These are phyloP conservation scores for Pseudogymnoascus sp. DNA, from an alignment of 2,329 filamentous ascomycete species.

Conservation along the genomic window DNA sequence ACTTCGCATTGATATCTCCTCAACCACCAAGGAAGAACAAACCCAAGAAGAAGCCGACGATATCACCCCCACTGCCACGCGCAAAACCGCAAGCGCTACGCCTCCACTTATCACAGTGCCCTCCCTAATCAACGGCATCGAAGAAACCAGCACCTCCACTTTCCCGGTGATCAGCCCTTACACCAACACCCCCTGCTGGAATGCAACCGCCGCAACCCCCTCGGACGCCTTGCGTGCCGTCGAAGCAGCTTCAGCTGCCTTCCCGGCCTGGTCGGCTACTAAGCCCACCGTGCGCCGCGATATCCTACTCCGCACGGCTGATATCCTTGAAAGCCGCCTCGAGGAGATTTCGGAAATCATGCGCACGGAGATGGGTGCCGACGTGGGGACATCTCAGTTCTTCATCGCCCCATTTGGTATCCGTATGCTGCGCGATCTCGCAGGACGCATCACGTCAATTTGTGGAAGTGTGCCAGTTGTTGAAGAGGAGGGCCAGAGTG, in stretches of 20 bases:
- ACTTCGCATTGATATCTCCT: neutral
- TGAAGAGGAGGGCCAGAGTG: constrained; percentile 36
- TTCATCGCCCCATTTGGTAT: constrained; percentile 31
- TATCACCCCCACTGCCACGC: neutral
- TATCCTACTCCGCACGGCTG: constrained; percentile 47
- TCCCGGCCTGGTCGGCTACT: constrained; percentile 47
- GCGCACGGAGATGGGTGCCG: constrained; percentile 43
- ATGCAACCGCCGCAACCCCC: constrained; percentile 39
- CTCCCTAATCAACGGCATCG: constrained; percentile 38
- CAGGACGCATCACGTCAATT: constrained; percentile 39
- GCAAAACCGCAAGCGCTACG: neutral
- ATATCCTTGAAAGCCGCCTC: constrained; percentile 40
- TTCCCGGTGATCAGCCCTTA: constrained; percentile 42
- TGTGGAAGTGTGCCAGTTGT: constrained; percentile 33
- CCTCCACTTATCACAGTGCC: constrained; percentile 29
- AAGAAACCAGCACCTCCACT: constrained; percentile 33
- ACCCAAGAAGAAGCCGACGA: neutral
- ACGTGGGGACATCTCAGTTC: constrained; percentile 24
- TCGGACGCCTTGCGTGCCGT: constrained; percentile 43
- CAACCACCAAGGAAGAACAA: neutral
- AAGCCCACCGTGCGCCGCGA: constrained; percentile 42
- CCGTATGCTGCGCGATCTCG: constrained; percentile 40
- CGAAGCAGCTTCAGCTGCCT: constrained; percentile 45
- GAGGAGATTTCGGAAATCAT: constrained; percentile 44
- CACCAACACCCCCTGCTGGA: constrained; percentile 37